Conservation (phyloP, 2,329 filamentous ascomycete species). For the Zymoseptoria ardabiliae region DNA sequence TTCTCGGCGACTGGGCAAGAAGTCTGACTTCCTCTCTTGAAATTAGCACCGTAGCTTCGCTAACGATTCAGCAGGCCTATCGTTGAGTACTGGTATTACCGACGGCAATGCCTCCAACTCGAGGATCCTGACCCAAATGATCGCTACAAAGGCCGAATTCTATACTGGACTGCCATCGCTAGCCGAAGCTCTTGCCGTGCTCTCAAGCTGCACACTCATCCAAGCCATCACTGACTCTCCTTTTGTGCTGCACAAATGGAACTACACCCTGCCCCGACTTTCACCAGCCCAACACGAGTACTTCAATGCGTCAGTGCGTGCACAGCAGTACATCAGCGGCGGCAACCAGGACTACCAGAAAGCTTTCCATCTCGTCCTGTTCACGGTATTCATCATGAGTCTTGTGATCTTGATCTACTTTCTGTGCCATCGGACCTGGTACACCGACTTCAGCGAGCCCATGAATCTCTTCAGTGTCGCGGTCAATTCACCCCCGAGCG, state of each 20-base stretch:
- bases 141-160: slow-evolving; percentile 36
- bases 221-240: slow-evolving; percentile 52
- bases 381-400: slow-evolving; percentile 60
- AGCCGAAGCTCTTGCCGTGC: slow-evolving; percentile 66
- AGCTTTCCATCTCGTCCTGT: slow-evolving; percentile 60
- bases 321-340: slow-evolving; percentile 64
- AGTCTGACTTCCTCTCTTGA: slow-evolving; percentile 13
- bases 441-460: slow-evolving; percentile 74
- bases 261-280: slow-evolving; percentile 27
- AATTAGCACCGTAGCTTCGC: not conserved
- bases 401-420: slow-evolving; percentile 58
- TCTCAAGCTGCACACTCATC: slow-evolving; percentile 60
- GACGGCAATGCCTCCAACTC: slow-evolving; percentile 40
- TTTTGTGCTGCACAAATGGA: slow-evolving; percentile 46
- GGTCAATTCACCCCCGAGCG: slow-evolving; percentile 54
- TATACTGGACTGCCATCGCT: slow-evolving; percentile 53
- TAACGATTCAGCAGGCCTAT: slow-evolving; percentile 23
- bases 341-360: slow-evolving; percentile 54
- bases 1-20: slow-evolving; percentile 38
- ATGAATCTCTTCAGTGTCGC: slow-evolving; percentile 45
- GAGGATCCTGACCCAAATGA: slow-evolving; percentile 38
- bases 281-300: slow-evolving; percentile 42
- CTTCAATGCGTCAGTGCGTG: slow-evolving; percentile 58
- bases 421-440: slow-evolving; percentile 51
- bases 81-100: slow-evolving; percentile 37